phyloP scores from a whole-genome alignment of 306 rosid genomes.

The Dryas alaskensis region DNA sequence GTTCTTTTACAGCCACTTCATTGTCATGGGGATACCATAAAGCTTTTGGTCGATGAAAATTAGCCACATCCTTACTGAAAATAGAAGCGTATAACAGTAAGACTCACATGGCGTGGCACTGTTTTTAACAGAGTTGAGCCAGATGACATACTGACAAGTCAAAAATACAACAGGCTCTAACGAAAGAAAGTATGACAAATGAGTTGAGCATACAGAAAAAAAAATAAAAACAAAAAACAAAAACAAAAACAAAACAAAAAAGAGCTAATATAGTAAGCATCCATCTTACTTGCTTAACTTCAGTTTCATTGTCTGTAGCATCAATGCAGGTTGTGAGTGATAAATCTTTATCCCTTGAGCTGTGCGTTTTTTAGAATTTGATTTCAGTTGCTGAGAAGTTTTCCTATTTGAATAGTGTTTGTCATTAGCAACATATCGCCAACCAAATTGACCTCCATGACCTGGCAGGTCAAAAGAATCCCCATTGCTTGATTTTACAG shows the following conservation, averaged over 20 bases:
- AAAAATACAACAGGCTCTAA: background rate
- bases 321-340: conserved; percentile 92
- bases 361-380: conserved; percentile 83
- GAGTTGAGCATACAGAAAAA: background rate
- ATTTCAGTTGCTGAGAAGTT: conserved; percentile 89
- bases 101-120: background rate
- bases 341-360: conserved; percentile 86
- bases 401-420: conserved; percentile 85
- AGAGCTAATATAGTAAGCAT: background rate
- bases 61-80: conserved; percentile 89
- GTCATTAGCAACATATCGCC: conserved; percentile 84
- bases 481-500: conserved; percentile 49
- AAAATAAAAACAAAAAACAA: no score
- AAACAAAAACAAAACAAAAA: background rate
- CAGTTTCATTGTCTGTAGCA: conserved; percentile 85
- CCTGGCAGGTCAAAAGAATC: conserved; percentile 66
- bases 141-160: background rate
- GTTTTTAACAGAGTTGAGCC: background rate
- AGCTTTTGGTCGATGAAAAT: conserved; percentile 96
- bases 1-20: conserved; percentile 75
- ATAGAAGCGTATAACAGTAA: background rate
- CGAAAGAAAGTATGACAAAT: background rate
- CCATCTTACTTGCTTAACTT: conserved; percentile 87
- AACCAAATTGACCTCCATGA: conserved; percentile 83
- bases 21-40: conserved; percentile 95